Conservation (phyloP, 1,284 basidiomycete species). For the Sanghuangporus baumii region DNA sequence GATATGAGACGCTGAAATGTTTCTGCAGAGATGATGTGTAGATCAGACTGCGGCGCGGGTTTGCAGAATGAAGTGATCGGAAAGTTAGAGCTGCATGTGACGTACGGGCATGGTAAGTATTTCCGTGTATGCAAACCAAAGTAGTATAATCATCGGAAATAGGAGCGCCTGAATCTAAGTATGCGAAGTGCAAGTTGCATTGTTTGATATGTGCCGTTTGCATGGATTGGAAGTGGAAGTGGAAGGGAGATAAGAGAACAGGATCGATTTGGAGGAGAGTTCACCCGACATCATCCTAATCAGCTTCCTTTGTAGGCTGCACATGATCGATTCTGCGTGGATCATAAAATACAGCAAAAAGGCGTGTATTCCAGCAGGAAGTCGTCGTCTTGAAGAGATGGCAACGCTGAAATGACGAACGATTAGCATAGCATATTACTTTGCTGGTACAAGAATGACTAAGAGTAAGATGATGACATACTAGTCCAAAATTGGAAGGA, state of each 20-base stretch:
- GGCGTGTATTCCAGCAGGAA: no score
- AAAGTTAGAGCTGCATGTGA: not conserved
- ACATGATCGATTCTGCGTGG: not conserved
- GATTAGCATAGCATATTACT: no score
- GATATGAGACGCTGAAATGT: slow-evolving; percentile 20
- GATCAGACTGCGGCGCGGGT: not conserved
- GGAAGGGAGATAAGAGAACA: not conserved
- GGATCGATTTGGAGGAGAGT: no score
- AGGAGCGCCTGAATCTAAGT: slow-evolving; percentile 14
- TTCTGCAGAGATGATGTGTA: slow-evolving; percentile 6
- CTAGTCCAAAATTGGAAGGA: no score
- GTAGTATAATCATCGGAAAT: slow-evolving; percentile 10
- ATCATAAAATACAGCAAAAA: no score
- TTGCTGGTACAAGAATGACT: no score
- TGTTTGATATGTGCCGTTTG: slow-evolving; percentile 2
- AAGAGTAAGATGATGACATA: no score
- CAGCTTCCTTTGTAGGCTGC: not conserved
- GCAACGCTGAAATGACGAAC: no score
- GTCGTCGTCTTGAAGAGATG: no score
- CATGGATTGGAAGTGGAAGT: not conserved
- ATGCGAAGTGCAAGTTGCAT: slow-evolving; percentile 2
- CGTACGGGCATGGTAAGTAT: slow-evolving; percentile 14
- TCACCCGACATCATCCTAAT: not conserved
- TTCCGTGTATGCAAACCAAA: slow-evolving; percentile 12
- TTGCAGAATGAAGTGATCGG: not conserved